A percentile compares a stretch with the other conserved stretches of the same genome.
Conservation (phyloP, 106 monocot species). For the Dactylorhiza incarnata region DNA sequence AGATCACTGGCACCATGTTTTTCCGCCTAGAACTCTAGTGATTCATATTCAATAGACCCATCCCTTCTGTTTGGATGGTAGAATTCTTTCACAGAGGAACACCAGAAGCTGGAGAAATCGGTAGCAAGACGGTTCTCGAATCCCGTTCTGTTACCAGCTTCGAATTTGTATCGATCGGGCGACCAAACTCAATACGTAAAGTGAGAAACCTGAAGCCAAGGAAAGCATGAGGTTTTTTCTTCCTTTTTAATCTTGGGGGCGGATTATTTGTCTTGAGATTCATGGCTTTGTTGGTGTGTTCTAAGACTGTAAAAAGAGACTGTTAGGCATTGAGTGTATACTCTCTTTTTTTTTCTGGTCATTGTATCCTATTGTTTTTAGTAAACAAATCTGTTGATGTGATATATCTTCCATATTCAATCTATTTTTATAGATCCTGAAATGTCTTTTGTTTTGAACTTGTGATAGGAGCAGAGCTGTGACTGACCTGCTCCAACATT, state of each 20-base stretch:
- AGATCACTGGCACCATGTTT: background rate
- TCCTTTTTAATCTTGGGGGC: background rate
- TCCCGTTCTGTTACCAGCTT: background rate
- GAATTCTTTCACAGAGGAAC: background rate
- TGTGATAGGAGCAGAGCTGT: too few species aligned
- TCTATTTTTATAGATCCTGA: background rate
- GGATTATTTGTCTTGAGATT: background rate
- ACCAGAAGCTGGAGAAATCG: background rate
- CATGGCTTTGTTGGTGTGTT: background rate
- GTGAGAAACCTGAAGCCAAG: background rate
- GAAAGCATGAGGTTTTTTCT: background rate
- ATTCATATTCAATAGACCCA: background rate
- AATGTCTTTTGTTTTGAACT: background rate
- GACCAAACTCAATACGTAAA: background rate
- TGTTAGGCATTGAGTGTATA: background rate
- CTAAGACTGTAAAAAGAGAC: background rate
- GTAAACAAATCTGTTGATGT: background rate
- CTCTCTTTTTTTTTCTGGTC: too few species aligned
- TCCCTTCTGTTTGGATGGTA: background rate
- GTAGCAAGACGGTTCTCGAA: background rate
- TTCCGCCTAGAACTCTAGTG: background rate
- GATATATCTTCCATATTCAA: background rate
- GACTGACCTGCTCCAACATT: too few species aligned
- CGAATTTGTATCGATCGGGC: background rate
- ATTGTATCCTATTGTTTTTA: too few species aligned